Percentiles rank a stretch among this genome's conserved stretches.
phyloP scores from a whole-genome alignment of 371 early-diverging fungal genomes.

The Apophysomyces elegans region DNA sequence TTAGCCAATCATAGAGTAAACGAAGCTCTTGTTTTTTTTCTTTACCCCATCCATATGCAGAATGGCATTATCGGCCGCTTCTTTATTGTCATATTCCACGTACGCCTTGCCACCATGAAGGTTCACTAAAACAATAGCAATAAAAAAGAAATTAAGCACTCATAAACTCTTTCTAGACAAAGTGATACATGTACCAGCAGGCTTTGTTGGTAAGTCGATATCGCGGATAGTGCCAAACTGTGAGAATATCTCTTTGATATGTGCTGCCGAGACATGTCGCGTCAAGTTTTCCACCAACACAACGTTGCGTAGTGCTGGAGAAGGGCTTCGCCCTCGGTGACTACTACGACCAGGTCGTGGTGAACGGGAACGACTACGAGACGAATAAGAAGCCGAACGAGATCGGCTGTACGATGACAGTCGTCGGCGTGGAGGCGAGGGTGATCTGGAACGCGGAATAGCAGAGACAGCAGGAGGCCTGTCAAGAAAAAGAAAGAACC shows the following conservation, averaged over 20 bases:
- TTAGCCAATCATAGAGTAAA: not conserved
- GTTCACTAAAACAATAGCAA: slow-evolving; percentile 32
- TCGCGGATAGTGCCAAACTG: slow-evolving; percentile 41
- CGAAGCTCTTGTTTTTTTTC: not conserved
- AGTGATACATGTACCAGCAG: slow-evolving; percentile 26
- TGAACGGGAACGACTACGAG: slow-evolving; percentile 25
- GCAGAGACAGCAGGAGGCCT: slow-evolving; percentile 6
- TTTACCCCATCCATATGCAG: slow-evolving; percentile 61
- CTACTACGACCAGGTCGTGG: slow-evolving; percentile 8
- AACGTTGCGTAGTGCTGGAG: slow-evolving; percentile 7
- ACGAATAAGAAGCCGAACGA: slow-evolving; percentile 18
- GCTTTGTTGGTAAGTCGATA: slow-evolving; percentile 45
- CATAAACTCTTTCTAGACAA: not conserved
- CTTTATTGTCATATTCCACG: slow-evolving; percentile 58
- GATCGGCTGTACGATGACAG: slow-evolving; percentile 28
- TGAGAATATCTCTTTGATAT: slow-evolving; percentile 52
- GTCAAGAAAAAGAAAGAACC: not conserved
- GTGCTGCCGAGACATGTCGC: slow-evolving; percentile 44
- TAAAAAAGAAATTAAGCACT: not conserved
- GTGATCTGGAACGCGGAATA: slow-evolving; percentile 2
- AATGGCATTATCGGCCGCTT: slow-evolving; percentile 56
- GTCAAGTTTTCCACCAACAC: slow-evolving; percentile 25
- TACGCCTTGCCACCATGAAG: slow-evolving; percentile 58
- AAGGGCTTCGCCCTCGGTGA: slow-evolving; percentile 3
- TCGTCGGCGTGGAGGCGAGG: slow-evolving; percentile 9